Conservation (phyloP, 305 asterid species). For the Salvia sclarea region DNA sequence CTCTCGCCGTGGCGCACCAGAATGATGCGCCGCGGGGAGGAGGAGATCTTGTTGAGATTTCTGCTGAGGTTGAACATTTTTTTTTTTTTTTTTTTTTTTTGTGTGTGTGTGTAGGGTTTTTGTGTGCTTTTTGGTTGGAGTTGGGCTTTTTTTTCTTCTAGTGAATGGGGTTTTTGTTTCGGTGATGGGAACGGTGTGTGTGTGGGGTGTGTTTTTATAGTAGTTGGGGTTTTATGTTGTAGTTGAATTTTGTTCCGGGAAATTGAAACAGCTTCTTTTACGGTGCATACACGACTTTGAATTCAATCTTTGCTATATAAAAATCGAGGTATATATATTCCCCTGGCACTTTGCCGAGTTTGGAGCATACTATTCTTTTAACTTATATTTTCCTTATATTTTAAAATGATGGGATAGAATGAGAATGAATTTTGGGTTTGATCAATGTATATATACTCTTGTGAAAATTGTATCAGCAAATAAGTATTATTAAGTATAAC, state of each 20-base stretch:
- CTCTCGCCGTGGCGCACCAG: slow-evolving; percentile 59
- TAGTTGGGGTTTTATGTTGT: neutral
- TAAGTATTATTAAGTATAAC: too few species aligned
- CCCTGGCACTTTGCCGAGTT: neutral
- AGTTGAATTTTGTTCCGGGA: neutral
- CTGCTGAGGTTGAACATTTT: too few species aligned
- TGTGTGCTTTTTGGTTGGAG: neutral
- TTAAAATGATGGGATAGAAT: too few species aligned
- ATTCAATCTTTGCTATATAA: neutral
- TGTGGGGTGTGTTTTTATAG: slow-evolving; percentile 24
- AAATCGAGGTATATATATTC: neutral
- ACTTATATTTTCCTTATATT: too few species aligned
- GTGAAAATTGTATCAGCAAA: too few species aligned
- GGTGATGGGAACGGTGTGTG: too few species aligned
- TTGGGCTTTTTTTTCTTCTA: neutral
- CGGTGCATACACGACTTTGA: slow-evolving; percentile 23
- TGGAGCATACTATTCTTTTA: neutral
- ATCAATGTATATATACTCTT: too few species aligned
- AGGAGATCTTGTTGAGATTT: too few species aligned
- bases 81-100: too few species aligned
- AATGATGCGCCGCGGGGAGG: slow-evolving; percentile 49
- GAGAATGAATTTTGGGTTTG: too few species aligned
- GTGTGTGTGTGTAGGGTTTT: too few species aligned
- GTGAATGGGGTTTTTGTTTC: too few species aligned
- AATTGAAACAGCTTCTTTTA: neutral